A percentile compares a stretch with the other conserved stretches of the same genome.
Evolutionary conservation across 805 yeast genomes (phyloP).

Genomic region (Pichia nakasei): DNA sequence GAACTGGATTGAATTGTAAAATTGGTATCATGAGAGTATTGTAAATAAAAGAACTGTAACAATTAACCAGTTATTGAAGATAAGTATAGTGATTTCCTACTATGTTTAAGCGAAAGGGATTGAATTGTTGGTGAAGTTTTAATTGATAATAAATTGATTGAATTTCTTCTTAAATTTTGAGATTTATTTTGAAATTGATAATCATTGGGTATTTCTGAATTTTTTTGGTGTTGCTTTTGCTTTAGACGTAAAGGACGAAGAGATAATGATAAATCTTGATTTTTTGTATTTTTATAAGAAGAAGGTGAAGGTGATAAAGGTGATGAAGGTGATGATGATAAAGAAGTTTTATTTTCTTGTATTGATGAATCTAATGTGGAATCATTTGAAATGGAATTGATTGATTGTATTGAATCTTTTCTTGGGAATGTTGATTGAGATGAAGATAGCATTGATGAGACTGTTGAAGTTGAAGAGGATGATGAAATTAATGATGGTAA

Average conservation of each 20-base stretch:
- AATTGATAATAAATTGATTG: slow-evolving; percentile 2
- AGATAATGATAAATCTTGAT: neutral
- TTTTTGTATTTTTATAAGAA: neutral
- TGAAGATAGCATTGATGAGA: slow-evolving; percentile 21
- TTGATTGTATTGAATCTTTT: slow-evolving; percentile 8
- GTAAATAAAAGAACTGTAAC: neutral
- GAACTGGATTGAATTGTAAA: too few relatives aligned
- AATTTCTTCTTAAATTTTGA: neutral
- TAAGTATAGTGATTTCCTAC: neutral
- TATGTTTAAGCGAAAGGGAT: slow-evolving; percentile 1
- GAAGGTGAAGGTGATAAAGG: neutral
- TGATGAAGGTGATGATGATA: neutral
- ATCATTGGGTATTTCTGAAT: neutral
- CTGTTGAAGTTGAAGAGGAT: slow-evolving; percentile 11
- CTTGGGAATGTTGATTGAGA: neutral
- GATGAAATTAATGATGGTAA: slow-evolving; percentile 11
- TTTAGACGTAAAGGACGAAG: slow-evolving; percentile 12
- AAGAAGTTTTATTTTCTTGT: neutral
- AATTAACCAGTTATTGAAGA: neutral
- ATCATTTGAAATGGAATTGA: neutral
- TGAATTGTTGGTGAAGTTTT: slow-evolving; percentile 1
- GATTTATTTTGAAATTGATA: too few relatives aligned
- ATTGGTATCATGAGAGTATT: neutral
- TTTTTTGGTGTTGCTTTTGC: slow-evolving; percentile 4
- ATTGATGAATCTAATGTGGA: neutral